Base-by-base conservation (phyloP, 78 protist species). In the Polysphondylium violaceum region DNA sequence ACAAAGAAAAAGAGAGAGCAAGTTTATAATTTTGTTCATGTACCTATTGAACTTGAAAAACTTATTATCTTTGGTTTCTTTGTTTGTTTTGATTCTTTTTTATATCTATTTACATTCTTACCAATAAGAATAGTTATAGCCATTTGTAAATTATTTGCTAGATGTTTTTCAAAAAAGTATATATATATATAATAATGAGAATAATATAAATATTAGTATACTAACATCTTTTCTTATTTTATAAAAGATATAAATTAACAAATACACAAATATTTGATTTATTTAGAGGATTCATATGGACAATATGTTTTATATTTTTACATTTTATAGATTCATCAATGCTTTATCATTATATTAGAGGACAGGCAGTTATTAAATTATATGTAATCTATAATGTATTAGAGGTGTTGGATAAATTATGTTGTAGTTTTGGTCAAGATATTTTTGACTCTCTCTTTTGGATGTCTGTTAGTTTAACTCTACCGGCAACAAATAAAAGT, bases 301-400 rank as follows among this genome's bases (percentile, higher is more conserved):
- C 25, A 11, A 44, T 60, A 35, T 83, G 86, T 63, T 73, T 83
- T 44, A 58, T 77, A 55, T 47, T 81, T 55, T 43, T 92, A 33
- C 75, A 59, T 43, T 41, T 65, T 12, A 21, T 92, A 21, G 94
- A 94, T 25, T 74, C 91, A 50, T 94, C 97, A 1, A 51, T 76
- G 61, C 43, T 93, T 7, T 97, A 97, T 87, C 98, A 97, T 81
- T 21, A n/a, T 60, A 87, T 97, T 27, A 53, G 97, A 0, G 97
- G 96, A 5, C 98, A 97, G 79, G 67, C 93, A n/a, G 56, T 75
- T n/a, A 71, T 97, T 83, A 96, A 96, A 83, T 87, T 97, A 33
- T 97, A 97, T 72, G 97, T 97, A 19, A 92, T 96, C 51, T 96
- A 56, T 91, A 94, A 96, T 78, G 75, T 94, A 25, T 58, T 94